These are phyloP conservation scores for Echinochloa phyllopogon DNA, from an alignment of 176 grass and related monocot species.

Conservation along the genomic window DNA sequence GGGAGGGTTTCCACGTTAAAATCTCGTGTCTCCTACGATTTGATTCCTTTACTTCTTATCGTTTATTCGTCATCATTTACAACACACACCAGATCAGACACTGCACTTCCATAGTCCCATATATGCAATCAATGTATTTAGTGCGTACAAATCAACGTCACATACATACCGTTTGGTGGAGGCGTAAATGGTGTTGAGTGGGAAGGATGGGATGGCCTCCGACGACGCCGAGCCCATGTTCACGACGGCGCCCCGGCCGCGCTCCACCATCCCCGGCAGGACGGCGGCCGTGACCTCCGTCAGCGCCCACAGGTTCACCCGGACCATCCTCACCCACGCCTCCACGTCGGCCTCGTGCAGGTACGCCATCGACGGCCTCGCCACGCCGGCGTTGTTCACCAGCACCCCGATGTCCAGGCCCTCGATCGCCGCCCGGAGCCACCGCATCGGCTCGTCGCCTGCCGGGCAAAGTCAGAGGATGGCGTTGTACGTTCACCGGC, in stretches of 20 bases:
- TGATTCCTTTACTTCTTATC: no score
- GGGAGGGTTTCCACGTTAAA: no score
- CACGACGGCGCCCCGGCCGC: conserved; percentile 46
- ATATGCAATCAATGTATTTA: no score
- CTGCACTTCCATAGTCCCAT: no score
- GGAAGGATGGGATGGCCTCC: conserved; percentile 47
- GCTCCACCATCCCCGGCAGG: conserved; percentile 54
- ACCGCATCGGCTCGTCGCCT: conserved; percentile 8
- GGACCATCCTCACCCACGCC: conserved; percentile 8
- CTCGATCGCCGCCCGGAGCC: conserved; percentile 11
- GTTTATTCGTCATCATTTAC: no score
- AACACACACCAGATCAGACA: no score
- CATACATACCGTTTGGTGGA: not conserved
- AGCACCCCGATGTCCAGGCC: conserved; percentile 58
- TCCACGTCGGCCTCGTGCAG: conserved; percentile 59
- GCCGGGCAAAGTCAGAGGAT: no score
- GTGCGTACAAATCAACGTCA: no score
- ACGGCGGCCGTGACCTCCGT: conserved; percentile 54
- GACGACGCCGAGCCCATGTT: conserved; percentile 53
- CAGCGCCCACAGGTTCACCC: conserved; percentile 53
- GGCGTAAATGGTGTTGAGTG: conserved; percentile 49
- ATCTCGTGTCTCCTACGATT: no score
- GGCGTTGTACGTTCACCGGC: no score
- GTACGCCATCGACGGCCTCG: conserved; percentile 6
- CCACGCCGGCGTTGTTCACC: conserved; percentile 67